Conservation (phyloP, 805 yeast species). For the Lipomyces anomalus region DNA sequence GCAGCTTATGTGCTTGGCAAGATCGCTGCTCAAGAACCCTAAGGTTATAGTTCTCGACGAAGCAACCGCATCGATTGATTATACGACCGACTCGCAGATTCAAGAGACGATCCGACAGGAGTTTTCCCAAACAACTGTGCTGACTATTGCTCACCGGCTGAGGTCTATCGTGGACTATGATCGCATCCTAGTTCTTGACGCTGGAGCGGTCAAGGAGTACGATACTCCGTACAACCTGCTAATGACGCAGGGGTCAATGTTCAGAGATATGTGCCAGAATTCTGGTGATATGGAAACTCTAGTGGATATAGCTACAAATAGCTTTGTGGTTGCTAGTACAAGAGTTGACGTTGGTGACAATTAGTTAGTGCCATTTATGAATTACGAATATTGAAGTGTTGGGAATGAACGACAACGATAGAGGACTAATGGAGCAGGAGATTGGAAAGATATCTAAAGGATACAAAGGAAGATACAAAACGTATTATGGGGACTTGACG, state of each 20-base stretch:
- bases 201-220: slow-evolving; percentile 68
- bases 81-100: slow-evolving; percentile 74
- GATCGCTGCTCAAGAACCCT: slow-evolving; percentile 70
- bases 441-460: too few species aligned
- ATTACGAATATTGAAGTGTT: too few species aligned
- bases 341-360: too few species aligned
- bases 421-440: too few species aligned
- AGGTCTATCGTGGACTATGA: slow-evolving; percentile 70
- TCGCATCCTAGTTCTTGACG: slow-evolving; percentile 72
- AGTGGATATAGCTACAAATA: slow-evolving; percentile 56
- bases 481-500: too few species aligned
- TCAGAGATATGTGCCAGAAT: slow-evolving; percentile 71
- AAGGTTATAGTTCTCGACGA: slow-evolving; percentile 75
- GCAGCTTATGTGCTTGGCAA: slow-evolving; percentile 75
- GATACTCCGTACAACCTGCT: slow-evolving; percentile 65
- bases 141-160: slow-evolving; percentile 85
- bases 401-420: too few species aligned
- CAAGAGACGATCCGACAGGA: slow-evolving; percentile 71
- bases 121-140: slow-evolving; percentile 63
- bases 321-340: slow-evolving; percentile 25
- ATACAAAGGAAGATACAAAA: too few species aligned
- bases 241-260: slow-evolving; percentile 46
- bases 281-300: slow-evolving; percentile 86
- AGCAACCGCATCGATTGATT: slow-evolving; percentile 70
- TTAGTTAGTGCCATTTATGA: too few species aligned